Percentiles rank a stretch among this genome's conserved stretches.
These are phyloP conservation scores for Cladosporium sp. DNA, from an alignment of 2,329 filamentous ascomycete genomes.

Conservation along the genomic window DNA sequence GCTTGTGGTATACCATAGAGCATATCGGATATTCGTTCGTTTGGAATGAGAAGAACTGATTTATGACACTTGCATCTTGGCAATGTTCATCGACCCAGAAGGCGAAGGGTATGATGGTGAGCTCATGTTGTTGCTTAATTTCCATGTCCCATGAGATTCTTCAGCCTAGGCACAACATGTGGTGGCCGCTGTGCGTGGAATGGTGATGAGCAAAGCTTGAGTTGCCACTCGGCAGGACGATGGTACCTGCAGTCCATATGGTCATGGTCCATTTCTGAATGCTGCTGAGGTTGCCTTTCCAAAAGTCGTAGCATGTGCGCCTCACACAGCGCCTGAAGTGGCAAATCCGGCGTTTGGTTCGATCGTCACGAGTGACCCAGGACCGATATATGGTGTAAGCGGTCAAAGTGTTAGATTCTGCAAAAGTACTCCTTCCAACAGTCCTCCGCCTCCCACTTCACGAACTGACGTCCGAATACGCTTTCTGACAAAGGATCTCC, in stretches of 20 bases:
- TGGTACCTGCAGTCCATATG: too few species aligned
- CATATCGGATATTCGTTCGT: not conserved
- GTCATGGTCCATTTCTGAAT: too few species aligned
- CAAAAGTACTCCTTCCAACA: too few species aligned
- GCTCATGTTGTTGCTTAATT: too few species aligned
- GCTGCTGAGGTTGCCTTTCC: not conserved
- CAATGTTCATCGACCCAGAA: not conserved
- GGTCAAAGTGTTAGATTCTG: too few species aligned
- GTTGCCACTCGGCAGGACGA: too few species aligned
- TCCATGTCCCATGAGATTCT: too few species aligned
- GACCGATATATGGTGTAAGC: not conserved
- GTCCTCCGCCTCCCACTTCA: too few species aligned
- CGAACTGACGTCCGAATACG: slow-evolving; percentile 11
- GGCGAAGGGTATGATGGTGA: not conserved
- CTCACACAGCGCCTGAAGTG: not conserved
- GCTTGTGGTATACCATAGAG: not conserved
- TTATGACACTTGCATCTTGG: not conserved
- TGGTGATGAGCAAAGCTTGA: too few species aligned
- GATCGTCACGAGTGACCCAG: not conserved
- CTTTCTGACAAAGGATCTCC: not conserved
- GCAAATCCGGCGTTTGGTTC: not conserved
- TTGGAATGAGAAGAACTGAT: not conserved
- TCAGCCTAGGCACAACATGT: too few species aligned
- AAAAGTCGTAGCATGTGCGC: not conserved
- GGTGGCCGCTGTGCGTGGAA: too few species aligned